Evolutionary conservation across 352 stramenopile species (phyloP).

Genomic region (Pythium monospermum): DNA sequence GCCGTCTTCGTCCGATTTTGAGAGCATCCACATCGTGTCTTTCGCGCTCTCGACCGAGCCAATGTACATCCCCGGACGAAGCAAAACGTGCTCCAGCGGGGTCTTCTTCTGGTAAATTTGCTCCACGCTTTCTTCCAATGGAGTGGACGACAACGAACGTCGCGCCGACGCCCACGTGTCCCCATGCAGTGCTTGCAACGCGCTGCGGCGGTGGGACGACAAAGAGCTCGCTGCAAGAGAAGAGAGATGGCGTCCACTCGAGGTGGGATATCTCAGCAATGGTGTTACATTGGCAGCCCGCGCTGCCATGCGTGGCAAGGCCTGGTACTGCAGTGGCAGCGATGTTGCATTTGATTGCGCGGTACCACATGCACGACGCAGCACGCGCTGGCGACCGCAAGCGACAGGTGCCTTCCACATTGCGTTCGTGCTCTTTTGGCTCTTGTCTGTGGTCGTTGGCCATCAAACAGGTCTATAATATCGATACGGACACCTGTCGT

Average conservation of each 20-base stretch:
- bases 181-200: background rate
- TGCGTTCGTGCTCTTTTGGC: background rate
- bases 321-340: background rate
- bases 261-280: slow-evolving; percentile 2
- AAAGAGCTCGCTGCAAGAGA: background rate
- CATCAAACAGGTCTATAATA: no score
- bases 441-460: slow-evolving; percentile 11
- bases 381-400: slow-evolving; percentile 22
- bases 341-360: slow-evolving; percentile 2
- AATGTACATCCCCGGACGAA: slow-evolving; percentile 91
- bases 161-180: background rate
- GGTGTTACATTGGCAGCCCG: background rate
- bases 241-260: no score
- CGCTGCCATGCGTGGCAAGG: slow-evolving; percentile 6
- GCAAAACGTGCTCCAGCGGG: slow-evolving; percentile 84
- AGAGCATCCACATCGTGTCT: slow-evolving; percentile 78
- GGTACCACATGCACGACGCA: slow-evolving; percentile 13
- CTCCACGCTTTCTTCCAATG: slow-evolving; percentile 52
- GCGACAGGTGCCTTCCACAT: slow-evolving; percentile 20
- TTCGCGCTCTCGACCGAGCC: slow-evolving; percentile 76
- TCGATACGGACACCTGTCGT: background rate
- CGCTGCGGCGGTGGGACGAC: background rate
- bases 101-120: slow-evolving; percentile 89
- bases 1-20: slow-evolving; percentile 28
- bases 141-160: slow-evolving; percentile 19